Percentiles rank a stretch among this genome's conserved stretches.
Conservation (phyloP, 2,329 filamentous ascomycete species). For the Chalaropsis thielavioides region DNA sequence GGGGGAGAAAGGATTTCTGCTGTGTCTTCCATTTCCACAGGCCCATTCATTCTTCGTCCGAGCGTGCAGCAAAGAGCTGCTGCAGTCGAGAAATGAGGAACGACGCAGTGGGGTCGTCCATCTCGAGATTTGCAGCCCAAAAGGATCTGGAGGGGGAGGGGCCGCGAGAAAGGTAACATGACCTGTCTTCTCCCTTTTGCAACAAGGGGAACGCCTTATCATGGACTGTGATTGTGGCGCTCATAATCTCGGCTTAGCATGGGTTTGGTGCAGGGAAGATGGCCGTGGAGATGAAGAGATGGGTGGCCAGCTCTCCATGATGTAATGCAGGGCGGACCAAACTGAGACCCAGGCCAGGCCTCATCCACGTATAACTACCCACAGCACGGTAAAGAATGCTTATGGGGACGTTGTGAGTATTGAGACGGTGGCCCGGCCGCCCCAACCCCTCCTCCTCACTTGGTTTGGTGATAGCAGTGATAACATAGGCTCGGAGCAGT, state of each 20-base stretch:
- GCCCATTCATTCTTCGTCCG: not conserved
- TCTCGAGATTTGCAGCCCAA: not conserved
- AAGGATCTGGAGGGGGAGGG: not conserved
- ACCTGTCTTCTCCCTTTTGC: not conserved
- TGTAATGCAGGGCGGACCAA: not conserved
- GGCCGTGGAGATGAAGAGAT: not conserved
- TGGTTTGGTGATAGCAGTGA: not conserved
- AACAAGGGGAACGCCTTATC: not conserved
- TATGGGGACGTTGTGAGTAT: not conserved
- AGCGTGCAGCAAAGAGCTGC: conserved; percentile 3
- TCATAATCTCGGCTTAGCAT: conserved; percentile 1
- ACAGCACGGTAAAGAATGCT: not conserved
- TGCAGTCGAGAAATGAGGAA: not conserved
- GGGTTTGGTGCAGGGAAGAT: not conserved
- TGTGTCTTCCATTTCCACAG: not conserved
- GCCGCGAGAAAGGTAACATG: not conserved
- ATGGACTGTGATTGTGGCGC: not conserved
- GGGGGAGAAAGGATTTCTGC: not conserved
- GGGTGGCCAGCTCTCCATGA: not conserved
- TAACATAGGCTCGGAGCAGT: not conserved
- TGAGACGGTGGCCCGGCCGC: not conserved
- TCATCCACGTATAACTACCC: not conserved
- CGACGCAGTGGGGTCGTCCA: not conserved
- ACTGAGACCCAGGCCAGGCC: not conserved
- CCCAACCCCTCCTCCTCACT: not conserved